These are phyloP conservation scores for Cercospora canescens DNA, from an alignment of 2,329 filamentous ascomycete species.

Conservation along the genomic window DNA sequence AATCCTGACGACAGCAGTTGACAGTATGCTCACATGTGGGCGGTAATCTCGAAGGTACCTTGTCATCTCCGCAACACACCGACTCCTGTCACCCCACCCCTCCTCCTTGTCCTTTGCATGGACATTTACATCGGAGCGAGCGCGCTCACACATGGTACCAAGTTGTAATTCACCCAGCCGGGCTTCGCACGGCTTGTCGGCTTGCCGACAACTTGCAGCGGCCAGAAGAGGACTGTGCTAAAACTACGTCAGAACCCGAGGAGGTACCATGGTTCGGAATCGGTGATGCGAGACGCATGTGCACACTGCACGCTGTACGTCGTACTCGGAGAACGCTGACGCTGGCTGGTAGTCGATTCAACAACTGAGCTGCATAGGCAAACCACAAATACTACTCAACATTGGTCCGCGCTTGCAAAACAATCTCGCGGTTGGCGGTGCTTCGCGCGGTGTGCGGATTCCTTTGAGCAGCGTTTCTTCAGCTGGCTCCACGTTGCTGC, in stretches of 20 bases:
- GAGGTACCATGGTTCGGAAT: background rate
- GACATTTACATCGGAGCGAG: background rate
- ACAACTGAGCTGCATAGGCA: background rate
- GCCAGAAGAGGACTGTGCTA: background rate
- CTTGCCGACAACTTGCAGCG: background rate
- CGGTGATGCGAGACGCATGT: background rate
- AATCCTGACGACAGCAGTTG: no score
- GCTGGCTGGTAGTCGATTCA: no score
- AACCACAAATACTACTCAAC: background rate
- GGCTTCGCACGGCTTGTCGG: background rate
- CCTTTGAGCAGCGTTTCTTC: background rate
- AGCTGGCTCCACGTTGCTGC: background rate
- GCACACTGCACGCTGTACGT: background rate
- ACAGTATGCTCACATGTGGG: no score
- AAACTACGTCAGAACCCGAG: no score
- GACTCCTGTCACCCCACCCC: background rate
- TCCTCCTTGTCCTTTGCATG: background rate
- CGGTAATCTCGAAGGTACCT: background rate
- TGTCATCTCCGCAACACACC: background rate
- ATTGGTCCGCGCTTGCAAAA: no score
- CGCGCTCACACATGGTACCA: background rate
- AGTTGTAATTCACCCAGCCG: background rate
- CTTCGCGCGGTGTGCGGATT: background rate
- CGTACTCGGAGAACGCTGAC: background rate
- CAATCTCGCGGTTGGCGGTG: background rate